These are phyloP conservation scores for Apiotrichum siamense DNA, from an alignment of 1,284 basidiomycete species.

Conservation along the genomic window DNA sequence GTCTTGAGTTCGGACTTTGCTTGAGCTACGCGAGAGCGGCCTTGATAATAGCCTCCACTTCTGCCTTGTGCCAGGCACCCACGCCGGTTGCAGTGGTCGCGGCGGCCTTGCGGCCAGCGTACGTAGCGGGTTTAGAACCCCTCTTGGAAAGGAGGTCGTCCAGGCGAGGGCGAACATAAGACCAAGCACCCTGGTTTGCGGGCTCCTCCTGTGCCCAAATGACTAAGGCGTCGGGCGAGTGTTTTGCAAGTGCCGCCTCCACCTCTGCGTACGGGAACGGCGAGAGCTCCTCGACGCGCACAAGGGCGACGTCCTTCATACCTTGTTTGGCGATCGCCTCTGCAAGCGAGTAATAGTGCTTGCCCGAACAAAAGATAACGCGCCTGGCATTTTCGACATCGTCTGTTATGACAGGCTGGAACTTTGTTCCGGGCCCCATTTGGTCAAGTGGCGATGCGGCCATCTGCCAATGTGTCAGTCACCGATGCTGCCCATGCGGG, in stretches of 20 bases:
- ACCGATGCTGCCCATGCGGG: no score
- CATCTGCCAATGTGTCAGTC: constrained; percentile 51
- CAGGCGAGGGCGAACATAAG: constrained; percentile 59
- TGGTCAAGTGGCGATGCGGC: constrained; percentile 65
- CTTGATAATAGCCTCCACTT: constrained; percentile 59
- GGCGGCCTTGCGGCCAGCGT: constrained; percentile 63
- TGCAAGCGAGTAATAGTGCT: constrained; percentile 77
- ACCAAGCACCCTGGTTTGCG: constrained; percentile 73
- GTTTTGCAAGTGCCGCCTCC: constrained; percentile 51
- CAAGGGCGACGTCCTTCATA: constrained; percentile 57
- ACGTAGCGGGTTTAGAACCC: constrained; percentile 48
- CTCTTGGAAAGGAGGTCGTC: constrained; percentile 51
- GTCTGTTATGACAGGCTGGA: constrained; percentile 67
- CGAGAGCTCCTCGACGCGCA: constrained; percentile 74
- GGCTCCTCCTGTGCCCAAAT: constrained; percentile 80
- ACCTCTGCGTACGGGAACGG: constrained; percentile 72
- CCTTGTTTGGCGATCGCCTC: constrained; percentile 58
- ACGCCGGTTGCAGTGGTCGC: constrained; percentile 73
- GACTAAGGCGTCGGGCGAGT: constrained; percentile 50
- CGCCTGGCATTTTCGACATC: constrained; percentile 21
- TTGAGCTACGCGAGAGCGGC: constrained; percentile 41
- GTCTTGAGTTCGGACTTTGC: not conserved
- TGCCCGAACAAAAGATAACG: constrained; percentile 58
- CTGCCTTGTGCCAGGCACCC: constrained; percentile 60
- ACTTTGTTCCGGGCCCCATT: constrained; percentile 58